Evolutionary conservation across 2,329 filamentous ascomycete genomes (phyloP).

Genomic region (Phialophora verrucosa): DNA sequence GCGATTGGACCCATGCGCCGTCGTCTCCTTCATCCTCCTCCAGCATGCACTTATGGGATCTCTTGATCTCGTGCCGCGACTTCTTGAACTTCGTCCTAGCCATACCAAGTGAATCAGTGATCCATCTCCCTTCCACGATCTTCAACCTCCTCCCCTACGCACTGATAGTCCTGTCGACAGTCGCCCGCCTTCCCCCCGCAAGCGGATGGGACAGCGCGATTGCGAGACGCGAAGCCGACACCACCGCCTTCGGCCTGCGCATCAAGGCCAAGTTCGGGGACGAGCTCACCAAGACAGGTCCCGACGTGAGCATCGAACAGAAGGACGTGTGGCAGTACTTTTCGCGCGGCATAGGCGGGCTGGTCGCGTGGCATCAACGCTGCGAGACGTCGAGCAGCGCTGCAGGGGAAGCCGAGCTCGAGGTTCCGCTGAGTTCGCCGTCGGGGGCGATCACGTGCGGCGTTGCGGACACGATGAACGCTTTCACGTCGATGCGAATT

Average conservation of each 20-base stretch:
- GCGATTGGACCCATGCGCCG: background rate
- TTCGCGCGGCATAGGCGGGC: slow-evolving; percentile 13
- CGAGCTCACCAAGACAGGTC: slow-evolving; percentile 7
- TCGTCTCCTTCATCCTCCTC: background rate
- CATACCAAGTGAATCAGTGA: background rate
- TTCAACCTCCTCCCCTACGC: slow-evolving; percentile 17
- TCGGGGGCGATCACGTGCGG: slow-evolving; percentile 6
- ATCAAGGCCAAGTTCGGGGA: slow-evolving; percentile 16
- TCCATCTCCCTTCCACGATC: slow-evolving; percentile 12
- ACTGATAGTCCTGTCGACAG: slow-evolving; percentile 19
- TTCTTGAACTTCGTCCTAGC: slow-evolving; percentile 13
- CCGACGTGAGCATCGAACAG: slow-evolving; percentile 11
- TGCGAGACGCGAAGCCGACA: slow-evolving; percentile 20
- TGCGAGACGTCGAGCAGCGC: slow-evolving; percentile 9
- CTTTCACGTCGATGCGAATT: slow-evolving; percentile 15
- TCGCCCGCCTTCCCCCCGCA: slow-evolving; percentile 14
- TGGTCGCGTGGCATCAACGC: slow-evolving; percentile 21
- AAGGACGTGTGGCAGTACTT: slow-evolving; percentile 21
- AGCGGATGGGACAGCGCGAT: slow-evolving; percentile 19
- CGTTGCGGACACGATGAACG: slow-evolving; percentile 15
- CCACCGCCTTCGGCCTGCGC: slow-evolving; percentile 3
- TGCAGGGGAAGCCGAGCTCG: background rate
- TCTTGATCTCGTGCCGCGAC: slow-evolving; percentile 14
- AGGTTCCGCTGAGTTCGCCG: slow-evolving; percentile 5
- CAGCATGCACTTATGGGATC: slow-evolving; percentile 18